phyloP scores from a whole-genome alignment of 176 grass and related monocot genomes.

The Aegilops sharonensis region DNA sequence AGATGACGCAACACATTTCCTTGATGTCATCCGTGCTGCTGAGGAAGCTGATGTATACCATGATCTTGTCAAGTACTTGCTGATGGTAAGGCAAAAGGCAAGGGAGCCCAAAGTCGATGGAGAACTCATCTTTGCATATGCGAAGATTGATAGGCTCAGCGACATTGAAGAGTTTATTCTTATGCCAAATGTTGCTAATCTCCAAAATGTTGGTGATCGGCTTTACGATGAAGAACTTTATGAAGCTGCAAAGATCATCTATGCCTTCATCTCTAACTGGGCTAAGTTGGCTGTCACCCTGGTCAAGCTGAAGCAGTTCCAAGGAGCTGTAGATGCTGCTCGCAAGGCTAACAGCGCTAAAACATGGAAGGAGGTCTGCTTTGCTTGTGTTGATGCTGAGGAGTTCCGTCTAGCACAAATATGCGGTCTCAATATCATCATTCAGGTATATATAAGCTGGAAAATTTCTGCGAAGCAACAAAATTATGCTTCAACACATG shows the following conservation, averaged over 20 bases:
- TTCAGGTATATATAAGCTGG: constrained; percentile 61
- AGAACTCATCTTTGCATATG: constrained; percentile 96
- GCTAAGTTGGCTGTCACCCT: constrained; percentile 89
- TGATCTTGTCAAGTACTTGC: constrained; percentile 76
- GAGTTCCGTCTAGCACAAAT: constrained; percentile 96
- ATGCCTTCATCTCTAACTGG: constrained; percentile 97
- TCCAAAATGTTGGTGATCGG: constrained; percentile 91
- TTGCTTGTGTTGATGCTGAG: constrained; percentile 97
- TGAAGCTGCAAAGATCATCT: constrained; percentile 98
- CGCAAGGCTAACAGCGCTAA: constrained; percentile 91
- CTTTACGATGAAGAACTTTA: constrained; percentile 90
- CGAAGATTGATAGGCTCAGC: constrained; percentile 79
- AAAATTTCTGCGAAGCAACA: not conserved
- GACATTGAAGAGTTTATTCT: constrained; percentile 98
- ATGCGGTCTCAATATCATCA: constrained; percentile 92
- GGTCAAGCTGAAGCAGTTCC: constrained; percentile 92
- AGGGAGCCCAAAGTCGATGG: constrained; percentile 81
- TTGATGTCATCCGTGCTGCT: constrained; percentile 81
- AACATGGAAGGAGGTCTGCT: constrained; percentile 97
- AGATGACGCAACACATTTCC: constrained; percentile 86
- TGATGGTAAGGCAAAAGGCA: constrained; percentile 89
- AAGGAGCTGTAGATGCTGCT: constrained; percentile 97
- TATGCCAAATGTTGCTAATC: constrained; percentile 98
- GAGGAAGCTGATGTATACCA: constrained; percentile 84
- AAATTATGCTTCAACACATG: not conserved